Evolutionary conservation across 139 green algal genomes (phyloP).

Genomic region (Mychonastes homosphaera): DNA sequence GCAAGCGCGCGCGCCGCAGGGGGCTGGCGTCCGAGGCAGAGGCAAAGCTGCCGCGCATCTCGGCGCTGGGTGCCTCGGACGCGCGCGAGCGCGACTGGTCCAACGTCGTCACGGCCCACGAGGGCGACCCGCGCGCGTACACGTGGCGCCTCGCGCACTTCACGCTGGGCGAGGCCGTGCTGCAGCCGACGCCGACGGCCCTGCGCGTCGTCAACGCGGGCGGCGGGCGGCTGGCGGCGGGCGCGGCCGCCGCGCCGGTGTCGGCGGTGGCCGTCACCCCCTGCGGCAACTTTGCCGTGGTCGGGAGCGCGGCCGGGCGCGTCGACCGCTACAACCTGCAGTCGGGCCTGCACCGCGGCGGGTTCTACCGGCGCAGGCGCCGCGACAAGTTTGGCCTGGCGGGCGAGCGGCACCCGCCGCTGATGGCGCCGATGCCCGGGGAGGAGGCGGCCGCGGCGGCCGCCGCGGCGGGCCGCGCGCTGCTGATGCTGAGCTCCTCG

Average conservation of each 20-base stretch:
- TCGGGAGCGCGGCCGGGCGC: slow-evolving; percentile 62
- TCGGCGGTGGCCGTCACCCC: slow-evolving; percentile 57
- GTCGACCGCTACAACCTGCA: slow-evolving; percentile 97
- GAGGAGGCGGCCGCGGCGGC: neutral
- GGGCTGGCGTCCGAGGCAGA: slow-evolving; percentile 58
- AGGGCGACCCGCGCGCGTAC: slow-evolving; percentile 70
- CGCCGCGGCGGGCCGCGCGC: neutral
- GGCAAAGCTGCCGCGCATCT: slow-evolving; percentile 70
- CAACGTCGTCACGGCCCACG: slow-evolving; percentile 90
- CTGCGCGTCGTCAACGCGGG: neutral
- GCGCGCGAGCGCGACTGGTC: slow-evolving; percentile 91
- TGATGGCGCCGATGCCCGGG: neutral
- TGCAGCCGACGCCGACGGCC: slow-evolving; percentile 34
- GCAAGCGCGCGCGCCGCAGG: slow-evolving; percentile 58
- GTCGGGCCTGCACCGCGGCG: slow-evolving; percentile 67
- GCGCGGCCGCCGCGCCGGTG: slow-evolving; percentile 25
- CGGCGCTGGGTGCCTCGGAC: slow-evolving; percentile 54
- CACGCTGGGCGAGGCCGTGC: slow-evolving; percentile 54
- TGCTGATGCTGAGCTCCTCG: neutral
- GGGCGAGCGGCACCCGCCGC: neutral
- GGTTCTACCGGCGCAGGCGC: slow-evolving; percentile 26
- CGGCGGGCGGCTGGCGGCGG: neutral
- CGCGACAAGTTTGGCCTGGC: neutral
- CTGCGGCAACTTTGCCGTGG: slow-evolving; percentile 94
- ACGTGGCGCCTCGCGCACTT: slow-evolving; percentile 80